Base-by-base conservation (phyloP, 2,329 filamentous ascomycete genomes). In the Colletotrichum brevisporum region DNA sequence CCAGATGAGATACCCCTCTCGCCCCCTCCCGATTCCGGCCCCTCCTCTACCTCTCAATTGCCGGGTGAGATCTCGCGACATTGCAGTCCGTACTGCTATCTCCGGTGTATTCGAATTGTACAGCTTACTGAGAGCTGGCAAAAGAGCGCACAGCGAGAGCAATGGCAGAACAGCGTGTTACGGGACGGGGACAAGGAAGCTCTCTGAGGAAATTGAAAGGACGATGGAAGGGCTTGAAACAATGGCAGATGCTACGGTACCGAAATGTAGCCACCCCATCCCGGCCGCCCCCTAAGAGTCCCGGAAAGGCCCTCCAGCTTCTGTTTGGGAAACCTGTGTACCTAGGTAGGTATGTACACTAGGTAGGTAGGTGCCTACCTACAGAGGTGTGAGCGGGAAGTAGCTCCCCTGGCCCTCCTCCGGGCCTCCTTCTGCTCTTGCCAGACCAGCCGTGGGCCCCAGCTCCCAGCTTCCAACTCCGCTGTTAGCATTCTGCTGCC, bases 191-290 rank as follows among this genome's bases (percentile, higher is more conserved):
- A 24, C 65, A 51, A 53, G 65, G 26, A 65, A 52, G 62, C 48
- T 68, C 48, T 68, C 48, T 65, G 61, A 68, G 59, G 61, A 68
- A 68, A 48, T 65, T 65, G 61, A 68, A 68, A 48, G 61, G 66
- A 51, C 61, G 39, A 50, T 18, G 13, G 41, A 8, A 65, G 15
- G n/a, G 47, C 54, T 68, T 53, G 60, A 55, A 43, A 65, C 65
- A 54, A 39, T 50, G 54, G 54, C 54, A 69, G 61, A 65, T 67
- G 65, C 47, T 63, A 64, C 65, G 48, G 39, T 45, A 36, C 36
- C 36, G n/a, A 24, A 55, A 18, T 21, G 51, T 63, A 39, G 45
- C 15, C 50, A n/a, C 26, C 6, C 13, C 10, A 18, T n/a, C 24
- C 54, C 57, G n/a, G 59, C 39, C 36, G 15, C 26, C 10, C 50